Evolutionary conservation across 805 yeast species (phyloP).

Genomic region (Diddensiella caesifluorescens): DNA sequence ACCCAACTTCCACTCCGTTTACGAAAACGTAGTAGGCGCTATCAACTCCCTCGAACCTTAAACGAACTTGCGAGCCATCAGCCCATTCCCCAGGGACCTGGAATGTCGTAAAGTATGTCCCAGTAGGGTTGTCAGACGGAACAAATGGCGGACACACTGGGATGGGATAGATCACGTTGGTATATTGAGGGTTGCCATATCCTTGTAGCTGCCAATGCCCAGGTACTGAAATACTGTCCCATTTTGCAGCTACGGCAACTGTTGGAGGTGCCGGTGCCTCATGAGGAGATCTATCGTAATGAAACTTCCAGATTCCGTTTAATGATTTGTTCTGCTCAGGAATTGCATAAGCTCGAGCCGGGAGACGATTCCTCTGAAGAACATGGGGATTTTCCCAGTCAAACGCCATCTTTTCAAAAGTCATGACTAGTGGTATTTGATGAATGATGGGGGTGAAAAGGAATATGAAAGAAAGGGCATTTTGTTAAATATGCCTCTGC

Average conservation of each 20-base stretch:
- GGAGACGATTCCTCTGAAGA: constrained; percentile 14
- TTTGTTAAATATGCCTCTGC: too few species aligned
- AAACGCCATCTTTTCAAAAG: neutral
- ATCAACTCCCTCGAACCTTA: constrained; percentile 37
- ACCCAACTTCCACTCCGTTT: constrained; percentile 32
- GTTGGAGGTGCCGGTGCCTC: constrained; percentile 8
- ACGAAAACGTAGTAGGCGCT: constrained; percentile 32
- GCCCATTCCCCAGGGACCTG: constrained; percentile 20
- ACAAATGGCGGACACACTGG: constrained; percentile 33
- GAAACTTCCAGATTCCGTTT: constrained; percentile 27
- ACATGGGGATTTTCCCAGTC: constrained; percentile 17
- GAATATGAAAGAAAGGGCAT: too few species aligned
- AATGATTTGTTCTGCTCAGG: constrained; percentile 13
- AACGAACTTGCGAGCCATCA: constrained; percentile 20
- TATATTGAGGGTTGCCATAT: constrained; percentile 33
- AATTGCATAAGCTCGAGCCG: constrained; percentile 17
- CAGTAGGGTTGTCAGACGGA: constrained; percentile 33
- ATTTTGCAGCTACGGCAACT: constrained; percentile 8
- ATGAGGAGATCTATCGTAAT: constrained; percentile 12
- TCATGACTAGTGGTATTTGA: neutral
- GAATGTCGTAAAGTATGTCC: constrained; percentile 29
- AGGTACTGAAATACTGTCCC: constrained; percentile 29
- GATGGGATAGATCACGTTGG: constrained; percentile 32
- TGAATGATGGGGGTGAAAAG: too few species aligned
- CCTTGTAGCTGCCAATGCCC: constrained; percentile 37